Conservation (phyloP, 768 basidiomycete genomes). For the Cytidiella melzeri region DNA sequence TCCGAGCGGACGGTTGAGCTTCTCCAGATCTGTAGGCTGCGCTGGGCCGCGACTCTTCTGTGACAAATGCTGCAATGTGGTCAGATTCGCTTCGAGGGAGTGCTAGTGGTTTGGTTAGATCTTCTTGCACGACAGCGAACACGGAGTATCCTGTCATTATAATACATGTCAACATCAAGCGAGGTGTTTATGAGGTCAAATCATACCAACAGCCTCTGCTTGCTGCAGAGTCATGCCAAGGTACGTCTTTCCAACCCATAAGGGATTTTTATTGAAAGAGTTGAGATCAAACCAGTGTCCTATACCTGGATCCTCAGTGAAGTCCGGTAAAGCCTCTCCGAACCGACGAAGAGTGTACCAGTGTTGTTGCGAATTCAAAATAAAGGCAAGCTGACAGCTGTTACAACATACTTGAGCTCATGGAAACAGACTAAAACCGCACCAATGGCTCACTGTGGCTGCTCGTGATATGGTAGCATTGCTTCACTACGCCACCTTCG, state of each 20-base stretch:
- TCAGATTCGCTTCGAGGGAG: constrained; percentile 69
- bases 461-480: constrained; percentile 69
- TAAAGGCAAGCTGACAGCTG: constrained; percentile 80
- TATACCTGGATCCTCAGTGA: constrained; percentile 40
- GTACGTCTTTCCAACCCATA: constrained; percentile 81
- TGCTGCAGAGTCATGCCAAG: constrained; percentile 83
- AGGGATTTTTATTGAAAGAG: constrained; percentile 61
- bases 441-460: constrained; percentile 76
- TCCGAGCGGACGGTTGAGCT: neutral
- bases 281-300: constrained; percentile 90
- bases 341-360: constrained; percentile 89
- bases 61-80: constrained; percentile 56
- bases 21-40: neutral
- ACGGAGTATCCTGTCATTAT: constrained; percentile 64
- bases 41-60: constrained; percentile 32
- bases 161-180: constrained; percentile 6
- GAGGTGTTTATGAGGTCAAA: neutral
- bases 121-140: constrained; percentile 65
- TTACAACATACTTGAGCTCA: too few species aligned
- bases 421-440: too few species aligned
- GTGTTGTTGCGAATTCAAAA: constrained; percentile 80
- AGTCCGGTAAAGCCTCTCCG: constrained; percentile 39
- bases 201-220: constrained; percentile 75
- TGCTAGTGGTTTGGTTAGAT: constrained; percentile 46
- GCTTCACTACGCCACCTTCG: constrained; percentile 80